These are phyloP conservation scores for Phytophthora melonis DNA, from an alignment of 352 stramenopile genomes.

Conservation along the genomic window DNA sequence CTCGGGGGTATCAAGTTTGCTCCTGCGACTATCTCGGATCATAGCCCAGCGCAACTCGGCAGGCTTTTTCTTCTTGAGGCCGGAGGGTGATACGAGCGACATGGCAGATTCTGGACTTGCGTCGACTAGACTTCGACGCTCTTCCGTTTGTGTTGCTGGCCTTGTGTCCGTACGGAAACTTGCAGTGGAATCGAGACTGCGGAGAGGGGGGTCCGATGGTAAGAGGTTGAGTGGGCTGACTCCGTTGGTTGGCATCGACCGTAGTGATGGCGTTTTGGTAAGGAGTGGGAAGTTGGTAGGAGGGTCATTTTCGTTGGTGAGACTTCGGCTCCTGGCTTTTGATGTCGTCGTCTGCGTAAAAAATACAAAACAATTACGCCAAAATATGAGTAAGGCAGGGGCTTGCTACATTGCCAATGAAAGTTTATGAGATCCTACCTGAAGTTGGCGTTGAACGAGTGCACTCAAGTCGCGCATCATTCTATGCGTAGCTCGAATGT, in stretches of 20 bases:
- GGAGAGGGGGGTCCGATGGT: slow-evolving; percentile 19
- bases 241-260: slow-evolving; percentile 6
- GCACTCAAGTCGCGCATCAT: slow-evolving; percentile 35
- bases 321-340: slow-evolving; percentile 6
- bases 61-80: slow-evolving; percentile 39
- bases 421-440: slow-evolving; percentile 2
- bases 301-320: slow-evolving; percentile 1
- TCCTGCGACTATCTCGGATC: slow-evolving; percentile 24
- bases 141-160: slow-evolving; percentile 15
- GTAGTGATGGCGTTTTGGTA: slow-evolving; percentile 4
- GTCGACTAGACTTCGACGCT: slow-evolving; percentile 19
- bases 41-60: slow-evolving; percentile 27
- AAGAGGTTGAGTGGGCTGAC: slow-evolving; percentile 20
- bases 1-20: slow-evolving; percentile 24
- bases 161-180: slow-evolving; percentile 30
- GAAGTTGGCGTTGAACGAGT: slow-evolving; percentile 28
- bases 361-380: background rate
- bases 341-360: background rate
- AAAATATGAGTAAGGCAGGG: background rate
- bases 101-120: slow-evolving; percentile 8
- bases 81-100: background rate
- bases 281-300: slow-evolving; percentile 26
- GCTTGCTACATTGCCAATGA: background rate
- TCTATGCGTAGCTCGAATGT: slow-evolving; percentile 28
- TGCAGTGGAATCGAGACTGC: background rate